phyloP scores from a whole-genome alignment of 2,329 filamentous ascomycete species.

The Pleochaeta shiraiana region DNA sequence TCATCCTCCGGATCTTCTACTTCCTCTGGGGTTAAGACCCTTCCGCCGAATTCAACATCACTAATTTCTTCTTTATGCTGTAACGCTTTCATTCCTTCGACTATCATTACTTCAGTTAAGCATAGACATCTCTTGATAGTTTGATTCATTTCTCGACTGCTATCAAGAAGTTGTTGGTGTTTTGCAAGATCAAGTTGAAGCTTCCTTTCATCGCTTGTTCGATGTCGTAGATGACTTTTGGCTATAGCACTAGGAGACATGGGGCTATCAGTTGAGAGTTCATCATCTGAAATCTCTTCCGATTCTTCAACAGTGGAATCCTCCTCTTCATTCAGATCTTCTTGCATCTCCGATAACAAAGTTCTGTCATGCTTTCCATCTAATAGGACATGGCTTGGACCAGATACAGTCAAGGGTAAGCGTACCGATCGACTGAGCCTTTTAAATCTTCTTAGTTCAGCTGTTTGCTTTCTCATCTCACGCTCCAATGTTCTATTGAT shows the following conservation, averaged over 20 bases:
- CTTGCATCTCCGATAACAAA: constrained; percentile 28
- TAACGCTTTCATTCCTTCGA: constrained; percentile 69
- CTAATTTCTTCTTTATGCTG: constrained; percentile 59
- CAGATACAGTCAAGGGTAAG: constrained; percentile 35
- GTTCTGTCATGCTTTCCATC: constrained; percentile 20
- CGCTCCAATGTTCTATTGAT: constrained; percentile 89
- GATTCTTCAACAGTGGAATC: constrained; percentile 24
- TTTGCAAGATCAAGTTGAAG: constrained; percentile 70
- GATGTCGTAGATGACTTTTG: constrained; percentile 28
- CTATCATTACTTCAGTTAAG: constrained; percentile 80
- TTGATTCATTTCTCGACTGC: constrained; percentile 90
- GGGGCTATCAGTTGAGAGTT: constrained; percentile 14
- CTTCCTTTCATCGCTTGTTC: constrained; percentile 58
- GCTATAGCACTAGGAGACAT: constrained; percentile 22
- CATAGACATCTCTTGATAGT: constrained; percentile 75
- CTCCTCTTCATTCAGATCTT: constrained; percentile 24
- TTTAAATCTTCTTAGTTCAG: constrained; percentile 66
- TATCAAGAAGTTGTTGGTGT: constrained; percentile 70
- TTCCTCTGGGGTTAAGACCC: constrained; percentile 53
- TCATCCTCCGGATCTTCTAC: constrained; percentile 19
- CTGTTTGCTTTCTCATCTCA: constrained; percentile 75
- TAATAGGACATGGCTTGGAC: constrained; percentile 24
- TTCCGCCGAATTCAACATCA: constrained; percentile 63
- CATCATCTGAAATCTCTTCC: constrained; percentile 30
- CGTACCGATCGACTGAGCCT: constrained; percentile 67